phyloP scores from a whole-genome alignment of 2,329 filamentous ascomycete species.

The Dendrostoma leiphaemia region DNA sequence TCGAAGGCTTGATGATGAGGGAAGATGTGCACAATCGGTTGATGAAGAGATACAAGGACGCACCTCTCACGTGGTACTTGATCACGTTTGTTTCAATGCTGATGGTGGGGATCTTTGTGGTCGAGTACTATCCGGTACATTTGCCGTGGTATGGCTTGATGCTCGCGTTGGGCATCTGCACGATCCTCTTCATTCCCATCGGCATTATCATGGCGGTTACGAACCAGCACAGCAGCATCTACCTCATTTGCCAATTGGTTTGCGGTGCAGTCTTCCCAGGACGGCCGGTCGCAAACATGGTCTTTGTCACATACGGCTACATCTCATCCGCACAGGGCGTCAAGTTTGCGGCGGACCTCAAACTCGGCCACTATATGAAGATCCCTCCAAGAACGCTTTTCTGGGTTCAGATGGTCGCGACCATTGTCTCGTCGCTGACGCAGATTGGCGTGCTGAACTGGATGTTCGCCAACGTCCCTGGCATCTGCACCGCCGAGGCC shows the following conservation, averaged over 20 bases:
- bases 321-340: conserved; percentile 86
- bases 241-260: conserved; percentile 81
- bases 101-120: conserved; percentile 76
- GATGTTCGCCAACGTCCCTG: conserved; percentile 78
- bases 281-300: conserved; percentile 86
- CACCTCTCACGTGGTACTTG: conserved; percentile 79
- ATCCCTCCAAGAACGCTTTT: conserved; percentile 78
- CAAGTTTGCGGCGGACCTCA: conserved; percentile 84
- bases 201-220: conserved; percentile 93
- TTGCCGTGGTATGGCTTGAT: conserved; percentile 85
- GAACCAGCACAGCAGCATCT: conserved; percentile 84
- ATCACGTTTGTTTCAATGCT: conserved; percentile 73
- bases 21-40: conserved; percentile 84
- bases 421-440: conserved; percentile 72
- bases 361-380: conserved; percentile 87
- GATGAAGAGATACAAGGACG: conserved; percentile 81
- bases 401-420: conserved; percentile 73
- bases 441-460: conserved; percentile 86
- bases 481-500: conserved; percentile 76
- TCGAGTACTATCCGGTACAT: conserved; percentile 81
- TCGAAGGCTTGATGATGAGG: conserved; percentile 59
- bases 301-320: conserved; percentile 89
- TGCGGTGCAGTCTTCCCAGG: conserved; percentile 81
- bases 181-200: conserved; percentile 82
- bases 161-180: conserved; percentile 74